Percentiles rank a stretch among this genome's conserved stretches.
Conservation (phyloP, 129 eudicot species). For the Centaurea solstitialis region DNA sequence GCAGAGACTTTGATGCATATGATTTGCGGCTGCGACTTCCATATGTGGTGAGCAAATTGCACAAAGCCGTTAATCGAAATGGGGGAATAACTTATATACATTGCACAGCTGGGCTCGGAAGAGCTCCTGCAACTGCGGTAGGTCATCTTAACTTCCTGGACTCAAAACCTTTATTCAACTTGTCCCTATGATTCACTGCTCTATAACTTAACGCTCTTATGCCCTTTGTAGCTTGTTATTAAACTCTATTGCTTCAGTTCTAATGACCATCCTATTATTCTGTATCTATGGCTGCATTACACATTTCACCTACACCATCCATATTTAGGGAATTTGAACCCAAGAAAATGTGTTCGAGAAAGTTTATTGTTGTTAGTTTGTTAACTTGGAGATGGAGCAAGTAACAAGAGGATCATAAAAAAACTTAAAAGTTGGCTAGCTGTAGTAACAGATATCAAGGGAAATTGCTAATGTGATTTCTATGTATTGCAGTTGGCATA, state of each 20-base stretch:
- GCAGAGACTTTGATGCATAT: constrained; percentile 92
- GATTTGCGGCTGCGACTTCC: constrained; percentile 91
- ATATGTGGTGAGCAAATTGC: constrained; percentile 79
- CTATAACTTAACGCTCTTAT: background rate
- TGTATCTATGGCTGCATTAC: too few relatives aligned
- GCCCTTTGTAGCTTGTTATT: background rate
- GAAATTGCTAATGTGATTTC: constrained; percentile 8
- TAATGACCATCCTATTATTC: background rate
- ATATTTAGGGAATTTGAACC: too few relatives aligned
- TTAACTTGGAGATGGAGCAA: too few relatives aligned
- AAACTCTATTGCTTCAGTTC: background rate
- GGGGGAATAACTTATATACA: constrained; percentile 92
- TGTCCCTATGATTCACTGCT: too few relatives aligned
- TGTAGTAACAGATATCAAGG: background rate
- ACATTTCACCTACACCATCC: too few relatives aligned
- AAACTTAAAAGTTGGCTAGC: too few relatives aligned
- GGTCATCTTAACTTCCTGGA: background rate
- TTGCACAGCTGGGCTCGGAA: constrained; percentile 96
- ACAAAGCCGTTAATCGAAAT: constrained; percentile 71
- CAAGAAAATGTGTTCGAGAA: too few relatives aligned
- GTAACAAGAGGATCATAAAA: too few relatives aligned
- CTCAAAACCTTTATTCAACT: background rate
- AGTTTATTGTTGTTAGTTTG: too few relatives aligned
- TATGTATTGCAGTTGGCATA: constrained; percentile 73
- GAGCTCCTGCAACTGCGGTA: constrained; percentile 98